phyloP scores from a whole-genome alignment of 371 early-diverging fungal species.

The Apophysomyces variabilis region DNA sequence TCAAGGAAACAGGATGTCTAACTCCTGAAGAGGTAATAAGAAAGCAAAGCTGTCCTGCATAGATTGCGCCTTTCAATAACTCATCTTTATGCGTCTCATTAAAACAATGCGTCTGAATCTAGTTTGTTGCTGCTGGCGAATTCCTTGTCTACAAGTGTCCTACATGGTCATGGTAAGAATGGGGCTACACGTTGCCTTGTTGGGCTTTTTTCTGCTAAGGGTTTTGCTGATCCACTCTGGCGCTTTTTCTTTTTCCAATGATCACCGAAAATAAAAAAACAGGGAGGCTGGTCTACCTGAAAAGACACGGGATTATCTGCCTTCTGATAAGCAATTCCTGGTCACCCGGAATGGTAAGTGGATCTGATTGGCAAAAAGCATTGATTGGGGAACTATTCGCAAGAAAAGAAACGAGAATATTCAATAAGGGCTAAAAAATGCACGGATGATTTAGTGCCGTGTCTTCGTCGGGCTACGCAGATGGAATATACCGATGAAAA shows the following conservation, averaged over 20 bases:
- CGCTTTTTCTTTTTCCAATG: no score
- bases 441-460: constrained; percentile 69
- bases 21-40: constrained; percentile 91
- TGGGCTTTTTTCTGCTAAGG: background rate
- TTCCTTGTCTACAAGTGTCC: constrained; percentile 97
- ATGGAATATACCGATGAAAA: constrained; percentile 80
- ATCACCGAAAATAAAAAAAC: background rate
- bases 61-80: background rate
- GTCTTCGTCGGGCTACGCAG: constrained; percentile 86
- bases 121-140: constrained; percentile 96
- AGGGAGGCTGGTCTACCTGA: constrained; percentile 85
- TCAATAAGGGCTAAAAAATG: background rate
- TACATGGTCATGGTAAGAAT: constrained; percentile 92
- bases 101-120: constrained; percentile 24
- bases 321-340: constrained; percentile 92
- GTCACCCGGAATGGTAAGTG: constrained; percentile 87
- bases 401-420: background rate
- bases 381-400: background rate
- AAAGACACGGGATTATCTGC: constrained; percentile 90
- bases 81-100: background rate
- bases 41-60: background rate
- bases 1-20: constrained; percentile 91
- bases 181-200: no score
- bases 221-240: background rate
- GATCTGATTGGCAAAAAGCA: no score